Evolutionary conservation across 768 basidiomycete genomes (phyloP).

Genomic region (Mycena albidolilacea): DNA sequence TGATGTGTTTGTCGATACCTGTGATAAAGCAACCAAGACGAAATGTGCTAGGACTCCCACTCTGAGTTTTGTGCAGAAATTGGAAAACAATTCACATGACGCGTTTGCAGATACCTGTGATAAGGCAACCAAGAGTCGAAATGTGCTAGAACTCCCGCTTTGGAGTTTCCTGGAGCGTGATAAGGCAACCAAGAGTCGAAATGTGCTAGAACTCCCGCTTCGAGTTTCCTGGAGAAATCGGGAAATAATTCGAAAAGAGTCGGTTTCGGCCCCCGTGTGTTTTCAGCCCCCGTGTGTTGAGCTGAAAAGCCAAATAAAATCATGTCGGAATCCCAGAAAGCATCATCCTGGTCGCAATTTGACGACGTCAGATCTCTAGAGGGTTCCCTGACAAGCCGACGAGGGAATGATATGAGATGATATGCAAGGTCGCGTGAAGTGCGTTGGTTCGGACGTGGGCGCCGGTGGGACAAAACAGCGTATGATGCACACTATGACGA

Average conservation of each 20-base stretch:
- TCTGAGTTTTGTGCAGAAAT: neutral
- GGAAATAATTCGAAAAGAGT: no score
- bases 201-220: no score
- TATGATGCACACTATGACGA: neutral
- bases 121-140: neutral
- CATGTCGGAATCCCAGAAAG: neutral
- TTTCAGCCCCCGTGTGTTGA: no score
- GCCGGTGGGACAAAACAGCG: neutral
- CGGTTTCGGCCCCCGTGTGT: no score
- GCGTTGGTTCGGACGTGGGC: neutral
- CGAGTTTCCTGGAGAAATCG: neutral
- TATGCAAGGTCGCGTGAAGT: neutral
- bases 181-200: neutral
- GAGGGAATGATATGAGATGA: neutral
- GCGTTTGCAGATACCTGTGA: conserved; percentile 3
- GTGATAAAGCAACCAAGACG: neutral
- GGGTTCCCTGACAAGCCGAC: neutral
- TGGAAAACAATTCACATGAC: conserved; percentile 5
- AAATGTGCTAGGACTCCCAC: no score
- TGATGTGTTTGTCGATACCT: conserved; percentile 14
- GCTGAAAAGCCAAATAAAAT: no score
- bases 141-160: no score
- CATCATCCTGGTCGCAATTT: neutral
- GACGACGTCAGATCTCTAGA: neutral
- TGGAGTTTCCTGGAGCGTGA: neutral